Conservation (phyloP, 805 yeast species). For the Scheffersomyces lignosus region DNA sequence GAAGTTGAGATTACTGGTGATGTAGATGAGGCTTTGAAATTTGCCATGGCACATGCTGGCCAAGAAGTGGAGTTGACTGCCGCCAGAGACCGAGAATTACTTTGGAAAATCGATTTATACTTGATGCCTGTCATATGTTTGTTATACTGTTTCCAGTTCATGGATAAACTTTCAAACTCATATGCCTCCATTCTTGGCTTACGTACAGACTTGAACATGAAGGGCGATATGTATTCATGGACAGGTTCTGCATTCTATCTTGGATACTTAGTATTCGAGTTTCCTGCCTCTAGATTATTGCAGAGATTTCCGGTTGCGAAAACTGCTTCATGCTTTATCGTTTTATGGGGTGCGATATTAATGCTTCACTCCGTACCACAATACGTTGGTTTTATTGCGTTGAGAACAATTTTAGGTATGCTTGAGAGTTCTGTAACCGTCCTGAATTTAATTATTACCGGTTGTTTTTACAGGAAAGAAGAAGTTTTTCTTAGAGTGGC, state of each 20-base stretch:
- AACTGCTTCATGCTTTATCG: slow-evolving; percentile 45
- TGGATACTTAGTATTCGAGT: slow-evolving; percentile 62
- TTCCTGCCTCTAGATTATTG: slow-evolving; percentile 45
- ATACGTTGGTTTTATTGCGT: slow-evolving; percentile 40
- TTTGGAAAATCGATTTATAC: slow-evolving; percentile 51
- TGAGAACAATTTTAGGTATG: slow-evolving; percentile 39
- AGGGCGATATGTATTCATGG: slow-evolving; percentile 44
- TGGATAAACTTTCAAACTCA: slow-evolving; percentile 58
- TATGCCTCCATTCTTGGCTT: slow-evolving; percentile 57
- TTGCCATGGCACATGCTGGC: slow-evolving; percentile 27
- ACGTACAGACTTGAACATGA: slow-evolving; percentile 45
- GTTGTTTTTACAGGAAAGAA: slow-evolving; percentile 35
- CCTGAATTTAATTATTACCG: slow-evolving; percentile 35
- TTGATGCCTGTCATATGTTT: slow-evolving; percentile 52
- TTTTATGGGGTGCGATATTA: slow-evolving; percentile 64
- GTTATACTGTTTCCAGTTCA: slow-evolving; percentile 52
- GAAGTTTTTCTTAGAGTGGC: slow-evolving; percentile 37
- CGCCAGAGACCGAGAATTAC: slow-evolving; percentile 34
- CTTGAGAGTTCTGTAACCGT: slow-evolving; percentile 43
- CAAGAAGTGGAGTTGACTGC: slow-evolving; percentile 23
- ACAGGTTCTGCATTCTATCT: slow-evolving; percentile 44
- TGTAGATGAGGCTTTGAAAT: slow-evolving; percentile 48
- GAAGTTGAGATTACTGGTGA: slow-evolving; percentile 31
- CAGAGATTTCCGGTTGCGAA: slow-evolving; percentile 62
- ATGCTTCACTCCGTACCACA: slow-evolving; percentile 53